Percentiles rank a stretch among this genome's conserved stretches.
phyloP scores from a whole-genome alignment of 2,329 filamentous ascomycete species.

The Colletotrichum brevisporum region DNA sequence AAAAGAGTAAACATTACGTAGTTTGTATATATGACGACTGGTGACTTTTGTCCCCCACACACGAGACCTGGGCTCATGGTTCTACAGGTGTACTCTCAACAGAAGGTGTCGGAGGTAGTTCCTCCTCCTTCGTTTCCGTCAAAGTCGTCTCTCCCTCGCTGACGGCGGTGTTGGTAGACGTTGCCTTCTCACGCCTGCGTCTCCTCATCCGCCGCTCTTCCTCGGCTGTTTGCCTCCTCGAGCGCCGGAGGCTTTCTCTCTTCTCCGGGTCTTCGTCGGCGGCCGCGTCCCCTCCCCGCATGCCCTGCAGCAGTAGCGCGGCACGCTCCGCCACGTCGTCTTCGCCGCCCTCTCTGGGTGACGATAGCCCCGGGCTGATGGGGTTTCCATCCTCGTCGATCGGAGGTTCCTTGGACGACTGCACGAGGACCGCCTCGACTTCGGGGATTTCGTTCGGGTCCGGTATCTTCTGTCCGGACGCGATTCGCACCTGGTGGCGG shows the following conservation, averaged over 20 bases:
- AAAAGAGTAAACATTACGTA: constrained; percentile 42
- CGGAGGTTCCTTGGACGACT: constrained; percentile 52
- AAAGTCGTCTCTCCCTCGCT: constrained; percentile 39
- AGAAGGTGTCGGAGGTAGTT: constrained; percentile 40
- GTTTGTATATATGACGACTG: constrained; percentile 39
- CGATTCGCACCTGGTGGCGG: constrained; percentile 88
- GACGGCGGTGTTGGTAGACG: constrained; percentile 49
- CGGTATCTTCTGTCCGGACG: constrained; percentile 90
- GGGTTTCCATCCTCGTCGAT: constrained; percentile 65
- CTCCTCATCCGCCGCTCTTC: constrained; percentile 80
- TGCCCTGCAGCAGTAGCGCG: constrained; percentile 85
- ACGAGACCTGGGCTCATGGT: constrained; percentile 37
- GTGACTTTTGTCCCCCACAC: constrained; percentile 1
- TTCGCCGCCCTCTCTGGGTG: constrained; percentile 62
- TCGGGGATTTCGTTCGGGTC: constrained; percentile 76
- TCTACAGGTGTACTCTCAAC: constrained; percentile 41
- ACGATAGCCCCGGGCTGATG: constrained; percentile 65
- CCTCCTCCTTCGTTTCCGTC: constrained; percentile 39
- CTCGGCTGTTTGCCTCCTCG: constrained; percentile 80
- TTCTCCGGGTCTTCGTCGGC: constrained; percentile 65
- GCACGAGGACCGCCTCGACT: constrained; percentile 58
- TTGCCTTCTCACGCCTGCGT: constrained; percentile 74
- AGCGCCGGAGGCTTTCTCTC: constrained; percentile 73
- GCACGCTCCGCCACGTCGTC: constrained; percentile 90
- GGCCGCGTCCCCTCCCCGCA: constrained; percentile 77